A percentile compares a stretch with the other conserved stretches of the same genome.
These are phyloP conservation scores for Teunomyces kruisii DNA, from an alignment of 805 yeast species.

Conservation along the genomic window DNA sequence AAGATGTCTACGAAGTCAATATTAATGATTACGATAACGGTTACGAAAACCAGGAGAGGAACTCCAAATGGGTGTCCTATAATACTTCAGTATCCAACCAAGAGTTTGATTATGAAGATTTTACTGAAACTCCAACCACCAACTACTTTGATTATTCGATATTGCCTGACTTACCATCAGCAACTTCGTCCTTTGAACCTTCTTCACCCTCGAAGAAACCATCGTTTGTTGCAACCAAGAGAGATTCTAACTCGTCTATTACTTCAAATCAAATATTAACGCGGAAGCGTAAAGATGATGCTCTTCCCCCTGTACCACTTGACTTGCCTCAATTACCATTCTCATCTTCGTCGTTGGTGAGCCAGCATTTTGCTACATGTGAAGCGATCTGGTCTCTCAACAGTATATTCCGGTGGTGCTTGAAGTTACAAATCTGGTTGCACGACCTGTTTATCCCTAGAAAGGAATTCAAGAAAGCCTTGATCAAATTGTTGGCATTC, in stretches of 20 bases:
- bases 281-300: slow-evolving; percentile 16
- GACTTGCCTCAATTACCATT: slow-evolving; percentile 59
- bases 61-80: slow-evolving; percentile 5
- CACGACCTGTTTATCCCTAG: slow-evolving; percentile 50
- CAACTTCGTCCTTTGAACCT: slow-evolving; percentile 4
- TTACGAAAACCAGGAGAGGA: slow-evolving; percentile 8
- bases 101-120: slow-evolving; percentile 9
- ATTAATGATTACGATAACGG: slow-evolving; percentile 9
- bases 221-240: neutral
- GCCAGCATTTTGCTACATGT: slow-evolving; percentile 51
- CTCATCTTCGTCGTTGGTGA: slow-evolving; percentile 47
- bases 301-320: slow-evolving; percentile 45
- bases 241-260: slow-evolving; percentile 2
- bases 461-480: slow-evolving; percentile 53
- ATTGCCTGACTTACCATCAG: slow-evolving; percentile 33
- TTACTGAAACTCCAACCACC: slow-evolving; percentile 20
- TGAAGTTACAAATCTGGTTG: slow-evolving; percentile 51
- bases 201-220: slow-evolving; percentile 4
- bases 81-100: slow-evolving; percentile 1
- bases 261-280: slow-evolving; percentile 6
- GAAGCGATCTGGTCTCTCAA: slow-evolving; percentile 46
- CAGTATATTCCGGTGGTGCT: slow-evolving; percentile 55
- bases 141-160: slow-evolving; percentile 34
- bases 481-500: slow-evolving; percentile 50
- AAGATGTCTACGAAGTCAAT: slow-evolving; percentile 5